phyloP scores from a whole-genome alignment of 140 eudicot genomes.

The Stevia rebaudiana region DNA sequence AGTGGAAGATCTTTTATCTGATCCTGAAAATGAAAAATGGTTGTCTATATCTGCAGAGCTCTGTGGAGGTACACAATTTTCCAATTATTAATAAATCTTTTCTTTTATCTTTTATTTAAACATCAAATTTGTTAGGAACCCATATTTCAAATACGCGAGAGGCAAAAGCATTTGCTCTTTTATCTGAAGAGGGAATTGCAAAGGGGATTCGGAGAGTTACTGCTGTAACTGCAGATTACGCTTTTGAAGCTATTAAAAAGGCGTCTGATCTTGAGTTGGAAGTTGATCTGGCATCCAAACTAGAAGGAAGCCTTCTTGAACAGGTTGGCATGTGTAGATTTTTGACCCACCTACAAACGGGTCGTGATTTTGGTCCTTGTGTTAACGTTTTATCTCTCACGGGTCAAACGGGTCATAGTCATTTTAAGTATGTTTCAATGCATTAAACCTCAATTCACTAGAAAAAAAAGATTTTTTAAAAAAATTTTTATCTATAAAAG shows the following conservation, averaged over 20 bases:
- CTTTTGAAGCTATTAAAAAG: conserved; percentile 57
- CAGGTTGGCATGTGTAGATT: conserved; percentile 46
- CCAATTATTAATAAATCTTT: no score
- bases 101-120: no score
- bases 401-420: neutral
- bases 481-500: neutral
- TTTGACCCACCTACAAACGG: neutral
- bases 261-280: conserved; percentile 71
- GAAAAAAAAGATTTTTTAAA: no score
- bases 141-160: conserved; percentile 91
- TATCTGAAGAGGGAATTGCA: conserved; percentile 96
- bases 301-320: conserved; percentile 65
- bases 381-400: neutral
- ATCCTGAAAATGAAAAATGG: conserved; percentile 84
- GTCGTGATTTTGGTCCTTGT: conserved; percentile 1
- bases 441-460: no score
- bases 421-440: no score
- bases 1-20: conserved; percentile 74
- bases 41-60: conserved; percentile 74
- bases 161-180: conserved; percentile 82
- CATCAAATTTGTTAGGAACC: conserved; percentile 86
- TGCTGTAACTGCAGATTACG: conserved; percentile 74
- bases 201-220: conserved; percentile 96
- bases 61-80: conserved; percentile 66
- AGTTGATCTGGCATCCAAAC: conserved; percentile 59